Evolutionary conservation across 176 grass and related monocot genomes (phyloP), one percentile per base, ranked within the genome.

Genomic region (Pontederia paniculata): DNA sequence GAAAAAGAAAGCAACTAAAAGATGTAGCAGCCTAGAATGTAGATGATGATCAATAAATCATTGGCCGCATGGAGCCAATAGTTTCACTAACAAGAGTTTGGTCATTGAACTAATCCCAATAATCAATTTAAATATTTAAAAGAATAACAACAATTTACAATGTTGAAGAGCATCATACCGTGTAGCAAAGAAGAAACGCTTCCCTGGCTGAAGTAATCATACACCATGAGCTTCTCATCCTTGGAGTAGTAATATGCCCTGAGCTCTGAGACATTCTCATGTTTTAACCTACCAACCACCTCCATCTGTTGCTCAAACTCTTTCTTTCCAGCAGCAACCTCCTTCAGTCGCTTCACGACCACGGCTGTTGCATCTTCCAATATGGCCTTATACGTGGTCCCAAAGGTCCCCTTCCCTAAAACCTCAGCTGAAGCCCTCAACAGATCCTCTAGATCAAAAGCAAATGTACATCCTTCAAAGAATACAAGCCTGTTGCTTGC

Each of bases 221-320:
- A 87, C 5, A 97, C 91, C 5, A 90, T 84, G 49, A 97, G 78
- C 77, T 97, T 97, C 77, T 97, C 91, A 65, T 97, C 91, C 77
- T 97, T 97, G 48, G 91, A 97, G 68, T 84, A 97, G 81, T 88
- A 97, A 69, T 90, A 97, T 0, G 86, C 91, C 17, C 86, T 63
- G 28, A 97, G 73, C 55, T 97, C 91, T 0, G 68, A 86, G 45
- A 97, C 91, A 55, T 84, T 84, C 25, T 72, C 80, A 31, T 90
- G 82, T 0, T 79, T 88, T 42, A 81, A 84, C 65, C 74, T 76
- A 1, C 86, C 91, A 0, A 90, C 76, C 5, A 80, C 54, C 77
- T 97, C 91, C 86, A 97, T 88, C 71, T 90, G 91, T 68, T 90
- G 91, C 74, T 97, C 91, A 42, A 97, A 97, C 20, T 97, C 91